Percentiles rank a stretch among this genome's conserved stretches.
Evolutionary conservation across 2,329 filamentous ascomycete genomes (phyloP).

Genomic region (Chrysoporthe cubensis): DNA sequence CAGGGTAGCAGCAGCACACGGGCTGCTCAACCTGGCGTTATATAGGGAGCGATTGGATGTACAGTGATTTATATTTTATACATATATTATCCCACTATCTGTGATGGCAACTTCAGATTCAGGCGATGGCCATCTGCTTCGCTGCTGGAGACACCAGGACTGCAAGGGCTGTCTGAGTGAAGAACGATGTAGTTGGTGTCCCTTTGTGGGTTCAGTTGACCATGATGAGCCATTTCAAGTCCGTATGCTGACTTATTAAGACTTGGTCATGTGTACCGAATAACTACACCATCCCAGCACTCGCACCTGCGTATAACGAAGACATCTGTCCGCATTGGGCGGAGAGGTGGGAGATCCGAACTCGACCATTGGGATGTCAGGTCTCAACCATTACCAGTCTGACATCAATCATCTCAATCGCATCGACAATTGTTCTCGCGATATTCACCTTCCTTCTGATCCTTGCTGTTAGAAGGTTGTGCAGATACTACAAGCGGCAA

Average conservation of each 20-base stretch:
- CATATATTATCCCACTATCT: background rate
- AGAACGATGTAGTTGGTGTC: slow-evolving; percentile 56
- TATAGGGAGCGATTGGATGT: background rate
- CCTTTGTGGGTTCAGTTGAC: slow-evolving; percentile 45
- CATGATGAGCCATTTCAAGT: slow-evolving; percentile 10
- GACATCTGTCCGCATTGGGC: slow-evolving; percentile 57
- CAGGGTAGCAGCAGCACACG: background rate
- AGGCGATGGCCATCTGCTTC: slow-evolving; percentile 46
- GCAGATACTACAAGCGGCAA: slow-evolving; percentile 24
- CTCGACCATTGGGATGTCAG: slow-evolving; percentile 44
- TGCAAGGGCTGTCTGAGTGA: slow-evolving; percentile 51
- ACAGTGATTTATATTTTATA: background rate
- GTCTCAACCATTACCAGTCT: slow-evolving; percentile 48
- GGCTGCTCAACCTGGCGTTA: background rate
- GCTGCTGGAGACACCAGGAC: slow-evolving; percentile 56
- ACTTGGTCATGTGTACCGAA: slow-evolving; percentile 61
- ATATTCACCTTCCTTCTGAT: slow-evolving; percentile 33
- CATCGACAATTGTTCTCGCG: slow-evolving; percentile 37
- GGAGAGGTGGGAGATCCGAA: slow-evolving; percentile 49
- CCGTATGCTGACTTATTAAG: slow-evolving; percentile 37
- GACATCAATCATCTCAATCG: slow-evolving; percentile 40
- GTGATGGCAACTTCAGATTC: slow-evolving; percentile 28
- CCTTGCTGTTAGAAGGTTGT: slow-evolving; percentile 23
- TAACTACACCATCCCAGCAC: slow-evolving; percentile 45
- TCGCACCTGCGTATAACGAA: slow-evolving; percentile 55